Conservation (phyloP, 805 yeast genomes). For the Kazachstania psychrophila region DNA sequence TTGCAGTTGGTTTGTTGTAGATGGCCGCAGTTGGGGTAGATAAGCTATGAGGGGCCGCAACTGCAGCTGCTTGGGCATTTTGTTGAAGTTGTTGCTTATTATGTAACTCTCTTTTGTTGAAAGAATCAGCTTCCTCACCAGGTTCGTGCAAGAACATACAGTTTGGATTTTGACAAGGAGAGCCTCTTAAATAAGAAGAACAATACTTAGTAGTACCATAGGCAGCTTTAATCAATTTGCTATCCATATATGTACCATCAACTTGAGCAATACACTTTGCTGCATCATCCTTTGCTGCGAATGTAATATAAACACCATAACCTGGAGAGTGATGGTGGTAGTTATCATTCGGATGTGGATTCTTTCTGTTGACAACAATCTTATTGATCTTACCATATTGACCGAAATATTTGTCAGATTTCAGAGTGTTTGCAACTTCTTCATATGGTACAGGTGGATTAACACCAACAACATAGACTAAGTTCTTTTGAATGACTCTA, state of each 20-base stretch:
- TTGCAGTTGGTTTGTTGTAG: slow-evolving; percentile 7
- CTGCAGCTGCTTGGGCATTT: slow-evolving; percentile 25
- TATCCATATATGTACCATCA: slow-evolving; percentile 88
- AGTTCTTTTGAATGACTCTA: slow-evolving; percentile 95
- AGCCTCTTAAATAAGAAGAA: slow-evolving; percentile 89
- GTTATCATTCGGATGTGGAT: slow-evolving; percentile 31
- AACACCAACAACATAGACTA: slow-evolving; percentile 92
- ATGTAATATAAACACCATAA: slow-evolving; percentile 92
- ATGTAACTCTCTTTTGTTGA: slow-evolving; percentile 52
- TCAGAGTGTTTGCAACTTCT: slow-evolving; percentile 68
- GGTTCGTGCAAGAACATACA: slow-evolving; percentile 99
- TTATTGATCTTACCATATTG: slow-evolving; percentile 94
- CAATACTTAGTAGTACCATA: slow-evolving; percentile 98
- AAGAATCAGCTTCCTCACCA: slow-evolving; percentile 97
- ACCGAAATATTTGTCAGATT: slow-evolving; percentile 93
- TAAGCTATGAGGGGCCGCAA: slow-evolving; percentile 15
- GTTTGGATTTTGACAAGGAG: slow-evolving; percentile 94
- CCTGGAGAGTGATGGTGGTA: slow-evolving; percentile 43
- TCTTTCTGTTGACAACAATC: slow-evolving; percentile 81
- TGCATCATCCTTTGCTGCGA: slow-evolving; percentile 89
- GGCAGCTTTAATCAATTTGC: slow-evolving; percentile 83
- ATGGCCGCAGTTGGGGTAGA: slow-evolving; percentile 16
- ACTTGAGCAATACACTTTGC: slow-evolving; percentile 85
- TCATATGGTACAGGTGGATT: slow-evolving; percentile 72
- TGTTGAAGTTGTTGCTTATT: slow-evolving; percentile 28